Conservation (phyloP, 306 rosid species). For the Corylus avellana region DNA sequence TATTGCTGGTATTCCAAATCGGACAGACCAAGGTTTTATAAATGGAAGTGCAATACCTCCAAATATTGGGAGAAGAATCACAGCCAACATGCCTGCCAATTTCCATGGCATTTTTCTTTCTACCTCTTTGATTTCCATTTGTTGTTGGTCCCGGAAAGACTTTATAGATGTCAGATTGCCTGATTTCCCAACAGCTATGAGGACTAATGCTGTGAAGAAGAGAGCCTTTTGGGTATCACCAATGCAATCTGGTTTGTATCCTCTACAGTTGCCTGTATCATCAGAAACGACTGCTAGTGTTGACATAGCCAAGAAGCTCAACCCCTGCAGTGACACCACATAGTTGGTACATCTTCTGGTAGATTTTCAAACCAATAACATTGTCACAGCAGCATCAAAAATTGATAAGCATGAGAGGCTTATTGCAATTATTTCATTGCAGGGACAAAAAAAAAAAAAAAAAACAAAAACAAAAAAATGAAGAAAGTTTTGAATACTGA, state of each 20-base stretch:
- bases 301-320: constrained; percentile 20
- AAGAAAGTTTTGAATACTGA: constrained; percentile 15
- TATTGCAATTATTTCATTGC: not conserved
- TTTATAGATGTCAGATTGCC: not conserved
- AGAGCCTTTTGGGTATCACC: constrained; percentile 4
- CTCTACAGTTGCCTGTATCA: not conserved
- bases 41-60: constrained; percentile 30
- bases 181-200: constrained; percentile 3
- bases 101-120: not conserved
- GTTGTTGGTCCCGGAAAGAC: not conserved
- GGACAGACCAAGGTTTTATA: constrained; percentile 34
- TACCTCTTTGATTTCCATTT: not conserved
- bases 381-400: too few species aligned
- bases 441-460: not conserved
- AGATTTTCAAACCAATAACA: too few species aligned
- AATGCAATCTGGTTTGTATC: not conserved
- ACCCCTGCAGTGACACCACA: constrained; percentile 14
- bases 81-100: not conserved
- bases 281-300: not conserved
- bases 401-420: too few species aligned
- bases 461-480: not conserved
- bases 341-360: not conserved
- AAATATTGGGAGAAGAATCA: constrained; percentile 1
- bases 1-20: constrained; percentile 32
- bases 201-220: constrained; percentile 8